Percentiles rank a stretch among this genome's conserved stretches.
Evolutionary conservation across 2,329 filamentous ascomycete genomes (phyloP).

Genomic region (Aspergillus neoniger): DNA sequence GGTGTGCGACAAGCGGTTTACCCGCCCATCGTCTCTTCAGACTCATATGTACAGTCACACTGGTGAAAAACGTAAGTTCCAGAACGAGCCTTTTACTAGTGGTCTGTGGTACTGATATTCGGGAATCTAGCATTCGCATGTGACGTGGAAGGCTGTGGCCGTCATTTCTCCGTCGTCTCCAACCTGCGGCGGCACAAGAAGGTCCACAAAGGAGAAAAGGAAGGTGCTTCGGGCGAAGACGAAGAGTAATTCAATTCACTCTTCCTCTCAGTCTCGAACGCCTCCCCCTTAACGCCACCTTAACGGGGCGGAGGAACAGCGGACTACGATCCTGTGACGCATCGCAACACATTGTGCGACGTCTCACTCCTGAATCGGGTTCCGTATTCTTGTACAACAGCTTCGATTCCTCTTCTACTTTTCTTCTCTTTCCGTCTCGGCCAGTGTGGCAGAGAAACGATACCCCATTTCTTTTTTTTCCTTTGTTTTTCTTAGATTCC

Average conservation of each 20-base stretch:
- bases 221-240: slow-evolving; percentile 42
- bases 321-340: slow-evolving; percentile 12
- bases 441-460: slow-evolving; percentile 28
- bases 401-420: slow-evolving; percentile 27
- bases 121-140: slow-evolving; percentile 75
- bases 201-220: slow-evolving; percentile 75
- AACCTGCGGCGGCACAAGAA: slow-evolving; percentile 94
- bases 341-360: slow-evolving; percentile 17
- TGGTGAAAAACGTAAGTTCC: slow-evolving; percentile 90
- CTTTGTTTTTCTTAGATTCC: slow-evolving; percentile 19
- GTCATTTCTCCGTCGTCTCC: slow-evolving; percentile 95
- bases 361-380: slow-evolving; percentile 22
- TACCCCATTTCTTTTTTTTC: slow-evolving; percentile 27
- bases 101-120: slow-evolving; percentile 22
- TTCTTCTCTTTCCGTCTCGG: slow-evolving; percentile 27
- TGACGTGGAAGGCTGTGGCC: slow-evolving; percentile 89
- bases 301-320: slow-evolving; percentile 5
- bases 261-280: slow-evolving; percentile 16
- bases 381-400: slow-evolving; percentile 36
- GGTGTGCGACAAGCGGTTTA: slow-evolving; percentile 97
- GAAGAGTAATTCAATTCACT: slow-evolving; percentile 36
- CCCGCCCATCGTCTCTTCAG: slow-evolving; percentile 87
- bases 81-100: not conserved
- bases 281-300: slow-evolving; percentile 13
- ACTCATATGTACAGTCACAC: slow-evolving; percentile 99